Evolutionary conservation across 257 asterid species (phyloP).

Genomic region (Nicotiana obtusifolia): DNA sequence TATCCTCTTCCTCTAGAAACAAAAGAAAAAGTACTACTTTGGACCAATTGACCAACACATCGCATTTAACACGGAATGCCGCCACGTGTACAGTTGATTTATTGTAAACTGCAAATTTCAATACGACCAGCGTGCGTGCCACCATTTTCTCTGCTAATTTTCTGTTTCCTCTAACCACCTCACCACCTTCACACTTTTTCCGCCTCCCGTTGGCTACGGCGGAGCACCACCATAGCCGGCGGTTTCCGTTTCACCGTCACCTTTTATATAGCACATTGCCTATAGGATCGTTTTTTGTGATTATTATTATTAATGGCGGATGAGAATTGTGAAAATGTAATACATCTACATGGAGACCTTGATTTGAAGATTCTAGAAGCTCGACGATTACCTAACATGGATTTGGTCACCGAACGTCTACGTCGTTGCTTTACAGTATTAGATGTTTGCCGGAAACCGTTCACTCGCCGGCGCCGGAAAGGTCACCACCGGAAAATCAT

Average conservation of each 20-base stretch:
- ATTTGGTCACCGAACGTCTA: slow-evolving; percentile 57
- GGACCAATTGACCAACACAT: background rate
- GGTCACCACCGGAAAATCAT: slow-evolving; percentile 44
- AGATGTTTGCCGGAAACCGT: slow-evolving; percentile 43
- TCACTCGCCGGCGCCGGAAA: slow-evolving; percentile 12
- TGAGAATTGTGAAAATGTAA: slow-evolving; percentile 12
- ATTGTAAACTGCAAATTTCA: background rate
- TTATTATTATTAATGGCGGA: slow-evolving; percentile 37
- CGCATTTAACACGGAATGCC: background rate
- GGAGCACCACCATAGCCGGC: slow-evolving; percentile 5
- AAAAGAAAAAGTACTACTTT: too few species aligned
- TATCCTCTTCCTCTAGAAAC: background rate
- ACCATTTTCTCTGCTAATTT: background rate
- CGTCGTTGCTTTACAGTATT: slow-evolving; percentile 63
- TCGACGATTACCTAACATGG: slow-evolving; percentile 86
- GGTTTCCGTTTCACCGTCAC: slow-evolving; percentile 9
- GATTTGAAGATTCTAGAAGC: slow-evolving; percentile 78
- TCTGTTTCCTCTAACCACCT: background rate
- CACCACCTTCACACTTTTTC: background rate
- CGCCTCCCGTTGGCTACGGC: slow-evolving; percentile 15
- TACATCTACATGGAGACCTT: slow-evolving; percentile 80
- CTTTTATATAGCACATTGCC: background rate
- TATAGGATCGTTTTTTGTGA: background rate
- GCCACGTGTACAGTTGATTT: background rate
- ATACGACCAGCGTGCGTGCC: background rate